Conservation (phyloP, 2,329 filamentous ascomycete species). For the Stachybotrys elegans region DNA sequence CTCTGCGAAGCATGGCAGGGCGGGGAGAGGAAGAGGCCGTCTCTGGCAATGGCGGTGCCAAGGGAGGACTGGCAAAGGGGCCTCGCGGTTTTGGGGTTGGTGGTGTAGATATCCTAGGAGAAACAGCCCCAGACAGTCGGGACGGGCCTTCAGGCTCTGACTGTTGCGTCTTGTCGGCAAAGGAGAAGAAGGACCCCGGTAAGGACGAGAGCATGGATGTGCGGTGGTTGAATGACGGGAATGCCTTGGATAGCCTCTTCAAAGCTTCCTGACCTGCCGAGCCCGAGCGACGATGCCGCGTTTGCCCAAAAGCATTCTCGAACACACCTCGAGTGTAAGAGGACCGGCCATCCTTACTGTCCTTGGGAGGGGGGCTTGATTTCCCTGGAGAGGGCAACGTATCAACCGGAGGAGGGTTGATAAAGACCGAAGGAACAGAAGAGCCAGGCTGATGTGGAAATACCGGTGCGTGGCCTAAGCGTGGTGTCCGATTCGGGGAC, state of each 20-base stretch:
- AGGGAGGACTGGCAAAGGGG: no score
- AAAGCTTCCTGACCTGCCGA: constrained; percentile 54
- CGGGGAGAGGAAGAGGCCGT: constrained; percentile 12
- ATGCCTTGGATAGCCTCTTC: constrained; percentile 49
- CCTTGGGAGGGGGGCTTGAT: constrained; percentile 15
- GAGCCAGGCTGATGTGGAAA: no score
- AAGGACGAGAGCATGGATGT: constrained; percentile 35
- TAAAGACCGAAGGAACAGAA: constrained; percentile 5
- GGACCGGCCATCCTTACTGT: constrained; percentile 12
- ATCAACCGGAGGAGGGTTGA: constrained; percentile 5
- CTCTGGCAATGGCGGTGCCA: no score
- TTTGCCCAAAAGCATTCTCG: constrained; percentile 40
- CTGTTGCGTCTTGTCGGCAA: constrained; percentile 22
- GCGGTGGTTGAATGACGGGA: constrained; percentile 43
- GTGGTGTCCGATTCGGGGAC: constrained; percentile 1
- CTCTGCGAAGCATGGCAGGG: constrained; percentile 23
- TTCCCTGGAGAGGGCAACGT: constrained; percentile 24
- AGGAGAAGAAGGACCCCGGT: constrained; percentile 32
- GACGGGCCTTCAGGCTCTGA: not conserved
- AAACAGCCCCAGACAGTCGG: no score
- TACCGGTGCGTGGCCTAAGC: not conserved
- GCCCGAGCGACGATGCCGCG: constrained; percentile 43
- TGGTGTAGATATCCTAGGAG: no score
- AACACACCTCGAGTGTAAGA: constrained; percentile 28
- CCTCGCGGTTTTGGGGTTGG: no score